Percentiles rank a stretch among this genome's conserved stretches.
phyloP scores from a whole-genome alignment of 257 asterid species.

The Leonotis leonurus region DNA sequence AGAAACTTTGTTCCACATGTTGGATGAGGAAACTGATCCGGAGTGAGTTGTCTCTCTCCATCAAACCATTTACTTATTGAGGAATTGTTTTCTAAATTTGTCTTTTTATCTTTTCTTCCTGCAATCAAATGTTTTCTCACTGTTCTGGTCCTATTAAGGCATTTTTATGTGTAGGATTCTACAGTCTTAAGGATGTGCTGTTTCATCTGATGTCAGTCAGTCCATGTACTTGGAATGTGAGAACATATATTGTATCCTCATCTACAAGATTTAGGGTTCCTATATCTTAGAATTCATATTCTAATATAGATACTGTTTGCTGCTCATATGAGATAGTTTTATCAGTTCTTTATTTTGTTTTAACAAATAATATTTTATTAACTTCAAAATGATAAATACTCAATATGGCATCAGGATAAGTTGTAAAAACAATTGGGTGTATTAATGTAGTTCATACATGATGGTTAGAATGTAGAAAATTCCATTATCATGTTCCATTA shows the following conservation, averaged over 20 bases:
- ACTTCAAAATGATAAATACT: neutral
- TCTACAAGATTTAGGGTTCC: neutral
- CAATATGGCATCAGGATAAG: neutral
- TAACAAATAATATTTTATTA: neutral
- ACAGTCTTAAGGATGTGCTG: neutral
- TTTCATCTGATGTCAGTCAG: conserved; percentile 4
- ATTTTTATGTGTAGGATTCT: neutral
- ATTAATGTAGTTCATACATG: neutral
- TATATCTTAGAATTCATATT: neutral
- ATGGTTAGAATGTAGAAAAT: neutral
- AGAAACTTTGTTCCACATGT: conserved; percentile 88
- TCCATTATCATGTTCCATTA: neutral
- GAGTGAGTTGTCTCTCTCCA: conserved; percentile 54
- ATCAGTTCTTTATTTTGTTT: neutral
- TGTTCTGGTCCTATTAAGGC: neutral
- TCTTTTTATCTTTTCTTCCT: neutral
- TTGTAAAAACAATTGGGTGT: neutral
- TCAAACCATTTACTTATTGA: neutral
- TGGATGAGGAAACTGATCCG: conserved; percentile 94
- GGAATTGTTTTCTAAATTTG: neutral
- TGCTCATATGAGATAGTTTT: neutral
- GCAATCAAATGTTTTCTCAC: neutral
- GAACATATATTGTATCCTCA: neutral
- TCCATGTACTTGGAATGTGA: neutral
- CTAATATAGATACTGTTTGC: neutral